A percentile compares a stretch with the other conserved stretches of the same genome.
Conservation (phyloP, 352 stramenopile genomes). For the Globisporangium takayamanum region DNA sequence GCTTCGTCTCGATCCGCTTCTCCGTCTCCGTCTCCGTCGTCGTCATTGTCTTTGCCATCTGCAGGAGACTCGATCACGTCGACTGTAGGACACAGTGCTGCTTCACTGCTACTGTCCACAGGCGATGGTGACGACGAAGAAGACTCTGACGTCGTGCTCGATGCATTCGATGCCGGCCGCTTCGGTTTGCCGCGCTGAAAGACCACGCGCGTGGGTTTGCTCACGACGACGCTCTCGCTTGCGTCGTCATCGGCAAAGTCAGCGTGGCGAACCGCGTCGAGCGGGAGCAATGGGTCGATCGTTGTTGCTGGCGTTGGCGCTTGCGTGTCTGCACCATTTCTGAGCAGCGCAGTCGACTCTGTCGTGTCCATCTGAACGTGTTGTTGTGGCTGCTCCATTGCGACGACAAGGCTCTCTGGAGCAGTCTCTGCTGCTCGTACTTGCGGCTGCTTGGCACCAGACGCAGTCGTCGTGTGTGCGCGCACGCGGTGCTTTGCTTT, state of each 20-base stretch:
- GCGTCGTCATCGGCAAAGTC: neutral
- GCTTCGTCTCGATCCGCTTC: too few species aligned
- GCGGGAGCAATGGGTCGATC: neutral
- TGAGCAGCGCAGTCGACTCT: neutral
- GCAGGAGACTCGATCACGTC: too few species aligned
- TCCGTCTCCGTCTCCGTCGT: conserved; percentile 9
- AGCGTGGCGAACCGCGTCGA: neutral
- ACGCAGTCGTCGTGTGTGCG: neutral
- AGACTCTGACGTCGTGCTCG: neutral
- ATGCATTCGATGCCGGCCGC: conserved; percentile 14
- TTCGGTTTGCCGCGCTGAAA: conserved; percentile 28
- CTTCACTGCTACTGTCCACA: neutral
- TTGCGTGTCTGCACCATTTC: too few species aligned
- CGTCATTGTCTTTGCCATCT: conserved; percentile 7
- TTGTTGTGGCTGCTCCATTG: too few species aligned
- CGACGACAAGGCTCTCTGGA: too few species aligned
- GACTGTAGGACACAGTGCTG: neutral
- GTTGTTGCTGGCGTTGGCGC: neutral
- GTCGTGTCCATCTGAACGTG: neutral
- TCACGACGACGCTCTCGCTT: conserved; percentile 7
- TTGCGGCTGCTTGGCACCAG: conserved; percentile 3
- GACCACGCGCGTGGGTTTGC: conserved; percentile 26
- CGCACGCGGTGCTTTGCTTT: neutral
- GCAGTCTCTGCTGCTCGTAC: conserved; percentile 8
- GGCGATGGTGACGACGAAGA: conserved; percentile 1